Evolutionary conservation across 306 rosid species (phyloP), one percentile per base, ranked within the genome.

Genomic region (Comarum palustre): DNA sequence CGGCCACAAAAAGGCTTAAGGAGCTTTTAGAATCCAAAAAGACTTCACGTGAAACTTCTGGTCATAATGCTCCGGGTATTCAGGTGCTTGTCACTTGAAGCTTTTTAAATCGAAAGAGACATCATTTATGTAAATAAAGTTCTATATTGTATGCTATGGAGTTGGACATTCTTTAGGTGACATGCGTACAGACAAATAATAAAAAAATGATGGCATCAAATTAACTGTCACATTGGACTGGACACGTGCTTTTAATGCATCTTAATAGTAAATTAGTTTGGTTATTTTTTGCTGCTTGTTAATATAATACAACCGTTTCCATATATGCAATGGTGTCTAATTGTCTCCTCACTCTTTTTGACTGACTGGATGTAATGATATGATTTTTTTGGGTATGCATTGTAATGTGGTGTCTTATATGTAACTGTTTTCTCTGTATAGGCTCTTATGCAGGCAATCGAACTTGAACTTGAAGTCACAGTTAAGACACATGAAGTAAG

Each of bases 401-500:
- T 47, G 36, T 47, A 24, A 42, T 19, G 45, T 68, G 48, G 31
- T 27, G 7, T 74, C 74, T 68, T 47, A 61, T 31, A 52, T 36
- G 7, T 45, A 64, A 41, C 1, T 79, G 51, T 61, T 61, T 77
- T 72, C 78, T 69, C 27, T 69, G 27, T 41, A 74, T 71, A 94
- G 99, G 96, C 96, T 78, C 80, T 94, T 76, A 89, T 88, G 96
- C 96, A 91, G 74, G 84, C 80, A 77, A 88, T 94, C 67, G 97
- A 94, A 79, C 96, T 91, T 48, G 97, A 94, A 61, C 97, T 94
- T 78, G 99, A 94, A 87, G 96, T 94, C 80, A 89, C 87, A 0
- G 96, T 91, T 31, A 86, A 96, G 69, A 95, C 90, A 32, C 91
- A 94, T 77, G 99, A 94, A 90, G 99, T 94, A 11, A 97, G 99